Percentiles rank a stretch among this genome's conserved stretches.
Evolutionary conservation across 345 rosid species (phyloP).

Genomic region (Hypericum perforatum): DNA sequence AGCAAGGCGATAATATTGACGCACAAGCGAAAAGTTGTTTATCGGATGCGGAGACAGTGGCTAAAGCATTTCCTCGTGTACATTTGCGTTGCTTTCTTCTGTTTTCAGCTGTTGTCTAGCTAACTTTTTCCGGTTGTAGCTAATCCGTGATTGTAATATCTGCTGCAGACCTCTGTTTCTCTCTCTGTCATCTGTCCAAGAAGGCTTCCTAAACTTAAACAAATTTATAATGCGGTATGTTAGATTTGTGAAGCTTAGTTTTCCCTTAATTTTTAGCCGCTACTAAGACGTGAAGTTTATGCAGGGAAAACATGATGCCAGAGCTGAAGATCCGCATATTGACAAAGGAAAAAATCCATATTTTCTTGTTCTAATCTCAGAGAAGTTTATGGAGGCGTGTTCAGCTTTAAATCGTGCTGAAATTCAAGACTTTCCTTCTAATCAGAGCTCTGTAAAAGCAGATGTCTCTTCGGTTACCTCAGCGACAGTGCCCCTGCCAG

Average conservation of each 20-base stretch:
- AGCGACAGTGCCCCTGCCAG: slow-evolving; percentile 53
- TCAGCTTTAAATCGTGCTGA: slow-evolving; percentile 74
- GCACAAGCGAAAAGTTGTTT: slow-evolving; percentile 52
- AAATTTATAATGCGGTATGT: slow-evolving; percentile 79
- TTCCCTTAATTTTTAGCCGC: neutral
- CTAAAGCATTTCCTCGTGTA: slow-evolving; percentile 69
- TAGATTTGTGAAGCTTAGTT: neutral
- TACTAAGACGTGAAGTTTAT: neutral
- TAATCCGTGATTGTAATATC: slow-evolving; percentile 17
- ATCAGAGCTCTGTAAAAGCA: slow-evolving; percentile 69
- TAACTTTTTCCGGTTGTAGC: neutral
- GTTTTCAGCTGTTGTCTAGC: slow-evolving; percentile 3
- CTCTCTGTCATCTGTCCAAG: slow-evolving; percentile 84
- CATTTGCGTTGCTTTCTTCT: slow-evolving; percentile 7
- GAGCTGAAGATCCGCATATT: slow-evolving; percentile 55
- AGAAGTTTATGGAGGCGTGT: slow-evolving; percentile 83
- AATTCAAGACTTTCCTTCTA: slow-evolving; percentile 49
- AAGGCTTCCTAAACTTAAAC: slow-evolving; percentile 74
- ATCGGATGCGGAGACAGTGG: slow-evolving; percentile 86
- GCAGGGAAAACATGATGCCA: slow-evolving; percentile 70
- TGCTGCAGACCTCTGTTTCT: slow-evolving; percentile 67
- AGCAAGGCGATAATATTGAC: slow-evolving; percentile 50
- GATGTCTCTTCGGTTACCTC: slow-evolving; percentile 63
- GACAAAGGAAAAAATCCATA: slow-evolving; percentile 62
- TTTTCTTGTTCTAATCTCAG: slow-evolving; percentile 78